Base-by-base conservation (phyloP, 2,329 filamentous ascomycete species). In the Beauveria brongniartii region DNA sequence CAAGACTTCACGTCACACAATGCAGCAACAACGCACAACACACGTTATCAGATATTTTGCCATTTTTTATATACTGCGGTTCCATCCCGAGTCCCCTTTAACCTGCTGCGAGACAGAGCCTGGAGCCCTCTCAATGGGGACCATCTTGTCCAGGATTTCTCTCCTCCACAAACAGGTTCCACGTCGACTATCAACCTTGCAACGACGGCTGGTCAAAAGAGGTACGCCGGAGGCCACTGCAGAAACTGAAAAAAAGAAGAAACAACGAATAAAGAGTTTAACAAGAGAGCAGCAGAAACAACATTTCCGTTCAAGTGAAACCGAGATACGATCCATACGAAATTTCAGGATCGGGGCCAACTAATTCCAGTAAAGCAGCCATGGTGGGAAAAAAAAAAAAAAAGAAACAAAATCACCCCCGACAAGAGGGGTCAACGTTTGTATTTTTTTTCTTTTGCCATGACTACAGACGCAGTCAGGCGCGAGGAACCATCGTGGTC, bases 371-470 rank as follows among this genome's bases (percentile, higher is more conserved):
- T 61, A 61, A 61, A 51, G 48, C 59, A 56, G 53, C 59, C 46
- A 51, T 59, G 26, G 43, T 50, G 59, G 59, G 59, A 46, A 55
- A 56, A 55, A 53, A 37, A 56, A 55, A 53, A 37, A 22, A 61
- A 61, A 47, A 47, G 56, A 53, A 43, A 53, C 37, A 53, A 59
- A n/a, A 72, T 72, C 70, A 71, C 69, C 67, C 67, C 69, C 73
- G 71, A 70, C 73, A 10, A 53, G 26, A 12, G 26, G 12, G 44
- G 37, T 5, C 34, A 44, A n/a, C 18, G 41, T 26, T 30, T 24
- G 52, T 30, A 28, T 20, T 58, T 55, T 20, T 58, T 55, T 44
- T 56, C 52, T 61, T 61, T 61, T 55, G 52, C 51, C 51, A 46
- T 52, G 59, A 22, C 34, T 22, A 30, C 48, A 7, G 10, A 18